Base-by-base conservation (phyloP, 2,329 filamentous ascomycete species). In the Podosphaera xanthii region DNA sequence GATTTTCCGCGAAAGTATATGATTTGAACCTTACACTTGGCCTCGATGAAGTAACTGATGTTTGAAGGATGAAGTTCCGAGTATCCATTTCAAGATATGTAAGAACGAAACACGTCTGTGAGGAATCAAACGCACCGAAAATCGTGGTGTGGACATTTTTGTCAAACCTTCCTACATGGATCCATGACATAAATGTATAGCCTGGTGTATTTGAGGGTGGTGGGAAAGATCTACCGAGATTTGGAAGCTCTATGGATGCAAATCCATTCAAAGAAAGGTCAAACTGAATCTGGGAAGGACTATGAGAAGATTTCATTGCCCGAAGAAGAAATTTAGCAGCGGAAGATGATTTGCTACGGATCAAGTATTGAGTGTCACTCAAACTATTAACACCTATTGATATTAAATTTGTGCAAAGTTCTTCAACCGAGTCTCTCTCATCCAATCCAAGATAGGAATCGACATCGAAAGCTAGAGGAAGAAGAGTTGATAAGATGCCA, bases 1-100 rank as follows among this genome's bases (percentile, higher is more conserved):
- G 77, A 59, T 82, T 79, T 62, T 86, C 77, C 65, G 82, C 75
- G 67, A 98, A 97, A 0, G 77, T 74, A 9, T 83, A 80, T 2
- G 85, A 85, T 69, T 92, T 94, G 76, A 98, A 98, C 59, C 92
- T 82, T 54, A 98, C 87, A 70, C 91, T 97, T 2, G 92, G 91
- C 60, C 86, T 81, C 58, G 82, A 77, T 7, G 89, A 89, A 58
- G 82, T 87, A 61, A 97, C 86, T 22, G 92, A 96, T 6, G 94
- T 97, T 72, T 98, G 92, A 4, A 98, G 75, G 64, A 98, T 98
- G 64, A 98, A 86, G 71, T 95, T 92, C 61, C 80, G 86, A 1
- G 88, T 94, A 69, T 96, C 90, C 68, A 85, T 89, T 69, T 98
- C 94, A 46, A 98, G 76, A 68, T 98, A 98, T 61, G 89, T 83